Conservation (phyloP, 345 rosid genomes). For the Cardiospermum halicacabum region DNA sequence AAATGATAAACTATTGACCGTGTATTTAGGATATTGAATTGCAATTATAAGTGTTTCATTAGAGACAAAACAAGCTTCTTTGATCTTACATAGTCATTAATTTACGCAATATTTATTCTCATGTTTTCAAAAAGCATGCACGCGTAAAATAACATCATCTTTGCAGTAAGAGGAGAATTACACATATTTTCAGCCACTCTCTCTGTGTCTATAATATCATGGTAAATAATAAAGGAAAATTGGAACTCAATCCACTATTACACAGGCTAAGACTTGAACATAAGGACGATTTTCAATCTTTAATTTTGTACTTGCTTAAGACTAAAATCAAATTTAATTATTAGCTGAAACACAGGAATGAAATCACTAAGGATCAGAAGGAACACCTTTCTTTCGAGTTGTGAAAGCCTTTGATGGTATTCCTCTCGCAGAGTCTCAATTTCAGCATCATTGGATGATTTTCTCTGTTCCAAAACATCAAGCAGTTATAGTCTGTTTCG, state of each 20-base stretch:
- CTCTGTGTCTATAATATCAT: no score
- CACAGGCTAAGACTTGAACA: not conserved
- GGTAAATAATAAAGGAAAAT: not conserved
- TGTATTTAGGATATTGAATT: not conserved
- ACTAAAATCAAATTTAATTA: not conserved
- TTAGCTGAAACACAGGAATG: slow-evolving; percentile 7
- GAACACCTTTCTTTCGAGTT: slow-evolving; percentile 89
- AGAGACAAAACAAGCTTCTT: not conserved
- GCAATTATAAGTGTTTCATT: not conserved
- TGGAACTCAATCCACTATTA: not conserved
- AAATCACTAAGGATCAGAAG: not conserved
- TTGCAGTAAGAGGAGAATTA: not conserved
- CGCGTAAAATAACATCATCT: not conserved
- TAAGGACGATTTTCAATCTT: not conserved
- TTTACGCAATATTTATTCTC: not conserved
- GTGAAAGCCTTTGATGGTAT: slow-evolving; percentile 93
- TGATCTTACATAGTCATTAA: not conserved
- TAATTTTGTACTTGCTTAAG: not conserved
- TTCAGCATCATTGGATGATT: slow-evolving; percentile 87
- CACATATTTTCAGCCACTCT: no score
- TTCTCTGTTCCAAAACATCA: slow-evolving; percentile 56
- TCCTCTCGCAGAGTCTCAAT: slow-evolving; percentile 94
- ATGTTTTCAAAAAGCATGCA: not conserved
- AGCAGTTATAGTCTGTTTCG: slow-evolving; percentile 15
- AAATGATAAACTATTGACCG: no score